Evolutionary conservation across 2,329 filamentous ascomycete genomes (phyloP), one percentile per base, ranked within the genome.

Genomic region (Cladophialophora chaetospira): DNA sequence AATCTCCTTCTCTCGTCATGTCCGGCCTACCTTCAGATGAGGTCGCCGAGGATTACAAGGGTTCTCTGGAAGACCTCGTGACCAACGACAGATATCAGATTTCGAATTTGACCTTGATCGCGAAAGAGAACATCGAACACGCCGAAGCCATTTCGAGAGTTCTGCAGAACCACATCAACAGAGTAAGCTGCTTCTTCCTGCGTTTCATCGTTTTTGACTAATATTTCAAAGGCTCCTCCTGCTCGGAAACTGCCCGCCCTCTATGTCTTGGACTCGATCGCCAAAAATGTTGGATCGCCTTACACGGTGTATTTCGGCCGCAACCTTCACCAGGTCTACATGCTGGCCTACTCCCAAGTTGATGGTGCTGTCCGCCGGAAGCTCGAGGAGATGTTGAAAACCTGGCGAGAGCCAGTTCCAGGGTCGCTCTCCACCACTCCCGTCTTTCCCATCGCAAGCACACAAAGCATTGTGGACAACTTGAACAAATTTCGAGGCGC

Each of bases 221-320:
- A 51, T 51, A 6, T 50, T 71, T 53, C 17, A 64, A 75, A 99
- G 94, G 90, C 88, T 53, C 84, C 91, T 43, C 91, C 94, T 35
- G 82, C 85, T 60, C 92, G 91, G 73, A 99, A 97, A 70, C 79
- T 99, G 2, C 92, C 94, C 15, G 91, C 94, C n/a, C 82, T 99
- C 25, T 99, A 97, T 75, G 90, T 99, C 64, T 87, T 99, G 69
- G 94, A 99, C 75, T 97, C 93, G 13, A 93, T 99, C 60, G 92
- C 96, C 70, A 99, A 99, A 75, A 97, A 99, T 78, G 91, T 99
- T 61, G 94, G 94, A 60, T 97, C 93, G 0, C 94, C 94, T 5
- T 99, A 99, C 74, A 97, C 93, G 0, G 81, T 97, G 10, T 97
- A 96, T 72, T 88, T 99, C 63, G 91, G 92, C 50, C 87, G 90